A percentile compares a stretch with the other conserved stretches of the same genome.
These are phyloP conservation scores for Alternaria sp. DNA, from an alignment of 2,329 filamentous ascomycete genomes.

Conservation along the genomic window DNA sequence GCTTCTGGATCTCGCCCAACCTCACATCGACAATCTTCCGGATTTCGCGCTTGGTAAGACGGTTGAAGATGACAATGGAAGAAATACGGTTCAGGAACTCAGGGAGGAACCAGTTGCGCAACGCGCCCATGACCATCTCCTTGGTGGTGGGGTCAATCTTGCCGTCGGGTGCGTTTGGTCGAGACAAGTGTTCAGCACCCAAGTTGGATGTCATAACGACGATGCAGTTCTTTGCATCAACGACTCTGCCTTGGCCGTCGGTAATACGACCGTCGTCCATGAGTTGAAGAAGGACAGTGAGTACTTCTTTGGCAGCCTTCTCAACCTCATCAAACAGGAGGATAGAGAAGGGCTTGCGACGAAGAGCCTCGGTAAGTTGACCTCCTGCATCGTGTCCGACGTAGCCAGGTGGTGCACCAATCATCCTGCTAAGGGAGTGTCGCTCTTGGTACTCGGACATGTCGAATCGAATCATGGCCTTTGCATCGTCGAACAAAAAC, in stretches of 20 bases:
- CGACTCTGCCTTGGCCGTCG: conserved; percentile 92
- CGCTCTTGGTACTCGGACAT: conserved; percentile 99
- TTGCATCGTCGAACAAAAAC: conserved; percentile 96
- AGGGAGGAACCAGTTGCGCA: conserved; percentile 96
- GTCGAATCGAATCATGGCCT: conserved; percentile 98
- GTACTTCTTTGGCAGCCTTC: conserved; percentile 96
- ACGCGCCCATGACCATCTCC: conserved; percentile 88
- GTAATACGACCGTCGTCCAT: conserved; percentile 99
- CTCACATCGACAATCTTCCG: conserved; percentile 95
- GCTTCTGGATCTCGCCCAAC: conserved; percentile 87
- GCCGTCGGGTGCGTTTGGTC: conserved; percentile 79
- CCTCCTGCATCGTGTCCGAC: conserved; percentile 96
- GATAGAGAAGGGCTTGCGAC: conserved; percentile 96
- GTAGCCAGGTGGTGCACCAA: conserved; percentile 95
- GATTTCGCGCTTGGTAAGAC: conserved; percentile 88
- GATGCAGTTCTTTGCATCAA: conserved; percentile 97
- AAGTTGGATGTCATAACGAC: conserved; percentile 99
- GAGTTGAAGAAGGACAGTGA: conserved; percentile 97
- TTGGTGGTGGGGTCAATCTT: conserved; percentile 84
- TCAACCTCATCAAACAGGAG: conserved; percentile 97
- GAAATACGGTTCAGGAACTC: conserved; percentile 99
- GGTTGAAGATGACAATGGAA: conserved; percentile 97
- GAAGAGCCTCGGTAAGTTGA: conserved; percentile 92
- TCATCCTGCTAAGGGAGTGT: conserved; percentile 95
- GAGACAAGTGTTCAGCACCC: conserved; percentile 90